Percentiles rank a stretch among this genome's conserved stretches.
These are phyloP conservation scores for Apiospora malaysiana DNA, from an alignment of 2,329 filamentous ascomycete genomes.

Conservation along the genomic window DNA sequence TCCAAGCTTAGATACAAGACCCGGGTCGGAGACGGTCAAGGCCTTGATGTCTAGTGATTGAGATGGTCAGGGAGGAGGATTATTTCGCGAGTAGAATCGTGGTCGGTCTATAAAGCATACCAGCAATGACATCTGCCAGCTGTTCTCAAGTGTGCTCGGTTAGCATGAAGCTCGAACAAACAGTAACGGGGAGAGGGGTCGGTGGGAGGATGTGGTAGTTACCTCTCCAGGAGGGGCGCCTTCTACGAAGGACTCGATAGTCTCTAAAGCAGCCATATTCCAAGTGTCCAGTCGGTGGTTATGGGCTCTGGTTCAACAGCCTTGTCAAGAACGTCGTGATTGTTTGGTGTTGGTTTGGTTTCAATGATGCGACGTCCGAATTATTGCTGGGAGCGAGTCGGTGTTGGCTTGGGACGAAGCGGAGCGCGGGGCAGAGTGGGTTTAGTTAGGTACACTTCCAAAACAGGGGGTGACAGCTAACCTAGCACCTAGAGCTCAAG, in stretches of 20 bases:
- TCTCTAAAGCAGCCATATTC: slow-evolving; percentile 51
- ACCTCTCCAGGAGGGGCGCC: slow-evolving; percentile 97
- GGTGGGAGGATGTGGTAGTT: slow-evolving; percentile 41
- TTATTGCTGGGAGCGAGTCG: slow-evolving; percentile 15
- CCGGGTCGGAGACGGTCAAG: slow-evolving; percentile 73
- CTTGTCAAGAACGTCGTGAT: neutral
- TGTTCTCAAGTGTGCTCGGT: slow-evolving; percentile 42
- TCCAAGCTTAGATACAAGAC: slow-evolving; percentile 72
- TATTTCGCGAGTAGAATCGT: neutral
- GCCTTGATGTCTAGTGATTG: slow-evolving; percentile 79
- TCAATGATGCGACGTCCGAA: slow-evolving; percentile 8
- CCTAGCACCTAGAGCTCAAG: neutral
- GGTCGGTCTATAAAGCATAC: slow-evolving; percentile 52
- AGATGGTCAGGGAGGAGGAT: slow-evolving; percentile 24
- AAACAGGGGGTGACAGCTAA: slow-evolving; percentile 9
- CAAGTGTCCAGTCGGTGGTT: neutral
- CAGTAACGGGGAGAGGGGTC: slow-evolving; percentile 16
- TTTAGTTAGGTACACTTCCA: neutral
- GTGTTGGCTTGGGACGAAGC: slow-evolving; percentile 16
- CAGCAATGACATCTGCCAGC: slow-evolving; percentile 88
- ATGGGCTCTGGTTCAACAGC: neutral
- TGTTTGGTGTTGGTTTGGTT: slow-evolving; percentile 12
- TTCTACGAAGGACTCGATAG: slow-evolving; percentile 86
- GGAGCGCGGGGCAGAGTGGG: slow-evolving; percentile 25
- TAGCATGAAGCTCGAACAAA: neutral